These are phyloP conservation scores for Berberis vulgaris DNA, from an alignment of 164 flowering plant species.

Conservation along the genomic window DNA sequence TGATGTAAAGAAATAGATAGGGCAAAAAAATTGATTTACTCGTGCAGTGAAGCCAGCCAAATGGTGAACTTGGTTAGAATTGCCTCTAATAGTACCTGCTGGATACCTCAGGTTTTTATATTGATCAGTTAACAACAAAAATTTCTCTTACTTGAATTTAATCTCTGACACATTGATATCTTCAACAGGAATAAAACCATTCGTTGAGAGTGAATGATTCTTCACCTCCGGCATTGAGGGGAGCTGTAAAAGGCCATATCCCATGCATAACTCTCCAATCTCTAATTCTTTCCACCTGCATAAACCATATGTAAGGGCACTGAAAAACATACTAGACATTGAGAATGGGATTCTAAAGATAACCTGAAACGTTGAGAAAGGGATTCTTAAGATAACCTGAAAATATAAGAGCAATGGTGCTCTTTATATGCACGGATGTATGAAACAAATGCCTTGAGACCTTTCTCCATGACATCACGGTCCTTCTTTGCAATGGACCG, in stretches of 20 bases:
- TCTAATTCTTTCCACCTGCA: constrained; percentile 90
- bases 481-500: constrained; percentile 70
- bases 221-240: constrained; percentile 87
- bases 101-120: no score
- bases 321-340: neutral
- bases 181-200: constrained; percentile 63
- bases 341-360: neutral
- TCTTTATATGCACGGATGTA: constrained; percentile 92
- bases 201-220: constrained; percentile 53
- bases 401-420: constrained; percentile 85
- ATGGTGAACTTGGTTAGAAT: no score
- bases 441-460: constrained; percentile 82
- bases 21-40: no score
- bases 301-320: constrained; percentile 7
- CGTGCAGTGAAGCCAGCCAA: no score
- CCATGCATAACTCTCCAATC: constrained; percentile 88
- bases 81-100: no score
- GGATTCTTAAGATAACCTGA: constrained; percentile 43
- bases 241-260: constrained; percentile 80
- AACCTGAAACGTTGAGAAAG: neutral
- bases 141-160: constrained; percentile 65
- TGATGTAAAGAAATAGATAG: no score
- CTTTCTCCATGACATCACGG: constrained; percentile 95
- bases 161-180: constrained; percentile 63
- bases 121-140: neutral